These are phyloP conservation scores for Pseudogymnoascus sp. DNA, from an alignment of 2,329 filamentous ascomycete species.

Conservation along the genomic window DNA sequence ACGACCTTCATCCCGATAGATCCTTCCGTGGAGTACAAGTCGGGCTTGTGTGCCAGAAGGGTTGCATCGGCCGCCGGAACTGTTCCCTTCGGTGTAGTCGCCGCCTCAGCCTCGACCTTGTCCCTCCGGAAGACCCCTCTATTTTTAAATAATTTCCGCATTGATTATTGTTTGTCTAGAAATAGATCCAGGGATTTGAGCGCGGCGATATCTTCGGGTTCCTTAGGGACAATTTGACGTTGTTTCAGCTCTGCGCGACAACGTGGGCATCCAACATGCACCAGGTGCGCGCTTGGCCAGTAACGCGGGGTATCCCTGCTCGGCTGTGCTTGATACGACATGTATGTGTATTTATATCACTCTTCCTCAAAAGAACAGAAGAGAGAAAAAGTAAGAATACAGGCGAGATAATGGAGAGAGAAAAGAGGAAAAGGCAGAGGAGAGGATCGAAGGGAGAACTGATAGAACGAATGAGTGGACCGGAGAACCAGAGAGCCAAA, in stretches of 20 bases:
- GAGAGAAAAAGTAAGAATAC: not conserved
- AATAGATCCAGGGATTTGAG: not conserved
- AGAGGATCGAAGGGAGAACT: not conserved
- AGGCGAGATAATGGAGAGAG: not conserved
- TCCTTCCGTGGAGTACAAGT: conserved; percentile 14
- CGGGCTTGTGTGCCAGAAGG: not conserved
- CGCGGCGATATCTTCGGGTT: not conserved
- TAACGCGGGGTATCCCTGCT: not conserved
- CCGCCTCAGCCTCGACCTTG: not conserved
- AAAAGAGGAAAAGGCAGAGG: not conserved
- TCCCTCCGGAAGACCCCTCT: not conserved
- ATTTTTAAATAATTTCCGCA: not conserved
- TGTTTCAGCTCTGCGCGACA: not conserved
- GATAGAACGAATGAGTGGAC: not conserved
- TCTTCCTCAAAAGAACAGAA: not conserved
- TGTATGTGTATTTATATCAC: not conserved
- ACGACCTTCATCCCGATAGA: conserved; percentile 13
- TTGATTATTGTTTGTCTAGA: not conserved
- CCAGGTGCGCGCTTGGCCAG: not conserved
- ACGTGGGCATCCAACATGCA: not conserved
- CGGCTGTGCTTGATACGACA: not conserved
- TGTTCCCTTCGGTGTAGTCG: not conserved
- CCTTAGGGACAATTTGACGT: not conserved
- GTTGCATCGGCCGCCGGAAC: not conserved
- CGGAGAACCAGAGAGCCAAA: not conserved